Conservation (phyloP, 2,329 filamentous ascomycete genomes). For the Remersonia thermophila region DNA sequence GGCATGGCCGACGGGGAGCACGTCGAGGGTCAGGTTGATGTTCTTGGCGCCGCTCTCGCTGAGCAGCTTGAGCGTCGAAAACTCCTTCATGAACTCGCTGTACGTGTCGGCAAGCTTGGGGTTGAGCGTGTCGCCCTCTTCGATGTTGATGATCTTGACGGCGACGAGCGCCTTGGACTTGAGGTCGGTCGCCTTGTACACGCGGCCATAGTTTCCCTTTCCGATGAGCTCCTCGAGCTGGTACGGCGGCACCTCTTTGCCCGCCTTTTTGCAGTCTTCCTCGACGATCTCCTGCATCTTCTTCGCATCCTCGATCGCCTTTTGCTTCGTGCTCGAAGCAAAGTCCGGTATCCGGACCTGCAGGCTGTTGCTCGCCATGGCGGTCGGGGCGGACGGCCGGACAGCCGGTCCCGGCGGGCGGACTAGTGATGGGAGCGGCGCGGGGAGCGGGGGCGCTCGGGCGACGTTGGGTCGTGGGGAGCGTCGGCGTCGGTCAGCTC, state of each 20-base stretch:
- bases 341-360: conserved; percentile 22
- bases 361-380: conserved; percentile 20
- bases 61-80: conserved; percentile 57
- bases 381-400: conserved; percentile 5
- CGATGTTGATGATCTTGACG: conserved; percentile 74
- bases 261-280: conserved; percentile 43
- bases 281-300: conserved; percentile 48
- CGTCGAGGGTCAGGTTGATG: conserved; percentile 71
- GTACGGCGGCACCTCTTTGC: conserved; percentile 47
- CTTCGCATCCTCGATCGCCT: conserved; percentile 50
- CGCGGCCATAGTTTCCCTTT: conserved; percentile 55
- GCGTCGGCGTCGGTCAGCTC: too few species aligned
- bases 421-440: background rate
- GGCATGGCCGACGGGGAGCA: conserved; percentile 61
- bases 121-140: conserved; percentile 58
- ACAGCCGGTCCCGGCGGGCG: background rate
- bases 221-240: conserved; percentile 53
- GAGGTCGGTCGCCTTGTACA: conserved; percentile 45
- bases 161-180: conserved; percentile 41
- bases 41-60: conserved; percentile 64
- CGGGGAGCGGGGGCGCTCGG: background rate
- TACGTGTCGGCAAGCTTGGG: conserved; percentile 55
- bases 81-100: conserved; percentile 57
- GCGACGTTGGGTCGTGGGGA: too few species aligned
- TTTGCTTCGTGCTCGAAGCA: conserved; percentile 23